phyloP scores from a whole-genome alignment of 176 grass and related monocot genomes.

The Bromus sterilis region DNA sequence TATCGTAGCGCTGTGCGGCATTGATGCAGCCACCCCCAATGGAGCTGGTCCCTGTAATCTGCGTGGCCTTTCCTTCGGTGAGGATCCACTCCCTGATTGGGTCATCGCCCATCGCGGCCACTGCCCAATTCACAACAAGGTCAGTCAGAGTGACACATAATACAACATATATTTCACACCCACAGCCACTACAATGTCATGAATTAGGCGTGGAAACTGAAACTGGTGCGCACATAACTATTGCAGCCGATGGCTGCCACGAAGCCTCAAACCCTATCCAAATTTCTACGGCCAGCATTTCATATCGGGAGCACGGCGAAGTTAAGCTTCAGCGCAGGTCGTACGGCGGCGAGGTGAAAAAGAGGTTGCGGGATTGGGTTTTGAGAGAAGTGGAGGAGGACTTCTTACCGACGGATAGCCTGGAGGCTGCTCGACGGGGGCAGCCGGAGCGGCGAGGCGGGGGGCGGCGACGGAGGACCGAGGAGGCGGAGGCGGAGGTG shows the following conservation, averaged over 20 bases:
- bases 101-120: constrained; percentile 60
- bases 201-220: neutral
- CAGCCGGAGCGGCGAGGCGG: neutral
- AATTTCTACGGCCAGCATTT: neutral
- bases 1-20: constrained; percentile 64
- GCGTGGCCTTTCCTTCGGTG: constrained; percentile 79
- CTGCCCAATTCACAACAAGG: constrained; percentile 11
- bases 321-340: neutral
- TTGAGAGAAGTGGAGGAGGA: neutral
- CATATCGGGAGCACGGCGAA: neutral
- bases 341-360: neutral
- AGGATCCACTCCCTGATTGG: constrained; percentile 88
- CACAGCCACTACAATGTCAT: neutral
- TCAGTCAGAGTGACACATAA: neutral
- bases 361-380: neutral
- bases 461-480: neutral
- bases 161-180: neutral
- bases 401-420: constrained; percentile 23
- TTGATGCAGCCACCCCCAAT: constrained; percentile 84
- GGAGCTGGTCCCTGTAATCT: constrained; percentile 70
- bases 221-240: neutral
- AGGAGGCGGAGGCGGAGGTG: constrained; percentile 1
- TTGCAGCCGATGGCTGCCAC: neutral
- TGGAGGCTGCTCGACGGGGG: neutral
- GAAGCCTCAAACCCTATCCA: neutral